phyloP scores from a whole-genome alignment of 192 early-diverging fungal species.

The Fimicolochytrium jonesii region DNA sequence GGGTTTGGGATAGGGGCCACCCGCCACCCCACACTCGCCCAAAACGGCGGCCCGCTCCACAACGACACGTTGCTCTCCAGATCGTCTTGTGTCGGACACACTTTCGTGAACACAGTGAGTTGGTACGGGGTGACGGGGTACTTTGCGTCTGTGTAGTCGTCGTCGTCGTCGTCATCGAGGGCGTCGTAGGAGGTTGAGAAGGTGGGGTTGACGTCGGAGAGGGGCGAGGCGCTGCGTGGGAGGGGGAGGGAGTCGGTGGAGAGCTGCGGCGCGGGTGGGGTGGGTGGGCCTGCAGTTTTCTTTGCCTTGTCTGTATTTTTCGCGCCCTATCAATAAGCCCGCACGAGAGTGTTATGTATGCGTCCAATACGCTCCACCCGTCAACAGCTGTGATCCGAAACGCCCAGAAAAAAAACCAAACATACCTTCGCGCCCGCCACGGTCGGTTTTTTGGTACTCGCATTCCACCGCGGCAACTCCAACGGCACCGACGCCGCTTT shows the following conservation, averaged over 20 bases:
- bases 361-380: too few relatives aligned
- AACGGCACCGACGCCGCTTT: neutral
- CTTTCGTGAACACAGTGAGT: constrained; percentile 27
- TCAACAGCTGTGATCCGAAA: too few relatives aligned
- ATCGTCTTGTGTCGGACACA: constrained; percentile 32
- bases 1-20: neutral
- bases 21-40: constrained; percentile 24
- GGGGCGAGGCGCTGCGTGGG: too few relatives aligned
- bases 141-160: constrained; percentile 10
- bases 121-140: constrained; percentile 45
- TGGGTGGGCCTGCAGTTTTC: too few relatives aligned
- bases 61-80: constrained; percentile 14
- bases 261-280: too few relatives aligned
- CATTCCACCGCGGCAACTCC: constrained; percentile 39
- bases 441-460: constrained; percentile 6
- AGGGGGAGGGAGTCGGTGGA: too few relatives aligned
- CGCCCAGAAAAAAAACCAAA: too few relatives aligned
- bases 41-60: constrained; percentile 19
- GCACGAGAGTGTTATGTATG: too few relatives aligned
- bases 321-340: too few relatives aligned
- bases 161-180: neutral
- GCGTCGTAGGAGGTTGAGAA: neutral
- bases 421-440: neutral
- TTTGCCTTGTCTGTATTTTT: too few relatives aligned
- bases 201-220: too few relatives aligned